These are phyloP conservation scores for Pichia membranifaciens DNA, from an alignment of 805 yeast genomes.

Conservation along the genomic window DNA sequence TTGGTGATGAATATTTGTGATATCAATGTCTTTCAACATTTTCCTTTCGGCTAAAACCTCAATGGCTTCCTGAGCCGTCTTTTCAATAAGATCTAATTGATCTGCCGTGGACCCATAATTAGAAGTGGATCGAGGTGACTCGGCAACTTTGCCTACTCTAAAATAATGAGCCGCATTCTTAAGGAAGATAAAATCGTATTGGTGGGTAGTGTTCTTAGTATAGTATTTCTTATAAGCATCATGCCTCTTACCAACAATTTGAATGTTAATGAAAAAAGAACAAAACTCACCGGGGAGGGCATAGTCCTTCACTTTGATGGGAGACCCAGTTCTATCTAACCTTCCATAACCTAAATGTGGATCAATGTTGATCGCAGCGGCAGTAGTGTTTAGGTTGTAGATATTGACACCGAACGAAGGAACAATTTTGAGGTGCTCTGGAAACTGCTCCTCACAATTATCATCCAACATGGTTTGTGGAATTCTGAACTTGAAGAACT, in stretches of 20 bases:
- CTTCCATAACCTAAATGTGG: conserved; percentile 50
- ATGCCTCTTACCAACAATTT: conserved; percentile 41
- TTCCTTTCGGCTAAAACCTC: conserved; percentile 10
- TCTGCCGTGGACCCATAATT: conserved; percentile 8
- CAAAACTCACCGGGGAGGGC: conserved; percentile 36
- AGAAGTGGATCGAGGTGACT: neutral
- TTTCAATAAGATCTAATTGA: conserved; percentile 13
- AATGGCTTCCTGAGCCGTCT: conserved; percentile 9
- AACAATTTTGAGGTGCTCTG: conserved; percentile 32
- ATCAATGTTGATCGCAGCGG: conserved; percentile 22
- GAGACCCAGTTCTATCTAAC: conserved; percentile 39
- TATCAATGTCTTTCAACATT: conserved; percentile 3
- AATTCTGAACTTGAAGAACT: conserved; percentile 49
- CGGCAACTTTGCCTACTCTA: conserved; percentile 14
- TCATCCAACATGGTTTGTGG: conserved; percentile 40
- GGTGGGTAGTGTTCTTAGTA: conserved; percentile 15
- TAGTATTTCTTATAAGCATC: conserved; percentile 22
- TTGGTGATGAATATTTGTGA: conserved; percentile 2
- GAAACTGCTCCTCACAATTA: conserved; percentile 16
- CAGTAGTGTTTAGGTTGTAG: conserved; percentile 2
- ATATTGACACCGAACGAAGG: conserved; percentile 34
- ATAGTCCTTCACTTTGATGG: conserved; percentile 44
- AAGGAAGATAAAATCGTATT: conserved; percentile 21
- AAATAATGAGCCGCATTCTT: conserved; percentile 17
- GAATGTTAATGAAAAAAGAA: conserved; percentile 46